A percentile compares a stretch with the other conserved stretches of the same genome.
Conservation (phyloP, 768 basidiomycete species). For the Trametopsis cervina region DNA sequence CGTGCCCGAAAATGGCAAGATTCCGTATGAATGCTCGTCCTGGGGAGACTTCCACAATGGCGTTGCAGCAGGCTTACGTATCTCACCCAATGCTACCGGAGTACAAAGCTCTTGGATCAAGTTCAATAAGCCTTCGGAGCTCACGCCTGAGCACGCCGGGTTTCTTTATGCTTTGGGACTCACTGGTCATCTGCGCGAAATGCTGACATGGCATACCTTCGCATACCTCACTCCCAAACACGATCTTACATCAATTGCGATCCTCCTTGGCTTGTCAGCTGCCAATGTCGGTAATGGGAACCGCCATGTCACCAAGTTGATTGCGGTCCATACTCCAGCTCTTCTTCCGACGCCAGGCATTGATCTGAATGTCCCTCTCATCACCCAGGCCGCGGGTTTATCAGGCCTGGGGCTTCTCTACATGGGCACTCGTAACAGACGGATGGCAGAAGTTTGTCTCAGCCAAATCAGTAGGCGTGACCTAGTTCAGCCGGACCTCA, state of each 20-base stretch:
- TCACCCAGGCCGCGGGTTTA: conserved; percentile 86
- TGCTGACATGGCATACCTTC: conserved; percentile 95
- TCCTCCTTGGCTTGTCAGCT: conserved; percentile 89
- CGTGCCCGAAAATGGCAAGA: conserved; percentile 64
- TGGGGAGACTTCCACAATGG: conserved; percentile 99
- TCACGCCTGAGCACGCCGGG: conserved; percentile 94
- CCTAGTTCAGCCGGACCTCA: conserved; percentile 74
- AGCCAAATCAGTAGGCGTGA: conserved; percentile 75
- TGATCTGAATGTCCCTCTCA: conserved; percentile 84
- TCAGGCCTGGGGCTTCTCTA: conserved; percentile 87
- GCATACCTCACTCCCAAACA: conserved; percentile 94
- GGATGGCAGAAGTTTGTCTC: conserved; percentile 91
- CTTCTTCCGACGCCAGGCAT: conserved; percentile 81
- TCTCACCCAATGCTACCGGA: conserved; percentile 64
- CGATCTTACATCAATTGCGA: conserved; percentile 89
- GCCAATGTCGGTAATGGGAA: conserved; percentile 85
- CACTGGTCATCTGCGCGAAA: conserved; percentile 81
- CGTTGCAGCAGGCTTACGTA: conserved; percentile 83
- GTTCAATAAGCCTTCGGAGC: conserved; percentile 88
- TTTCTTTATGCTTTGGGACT: conserved; percentile 90
- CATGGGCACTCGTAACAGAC: conserved; percentile 78
- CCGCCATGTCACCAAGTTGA: conserved; percentile 80
- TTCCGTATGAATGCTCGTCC: conserved; percentile 59
- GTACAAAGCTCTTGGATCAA: conserved; percentile 95
- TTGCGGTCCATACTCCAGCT: conserved; percentile 91